Evolutionary conservation across 1,139 yeast species (phyloP).

Genomic region (Yamadazyma buinensis): DNA sequence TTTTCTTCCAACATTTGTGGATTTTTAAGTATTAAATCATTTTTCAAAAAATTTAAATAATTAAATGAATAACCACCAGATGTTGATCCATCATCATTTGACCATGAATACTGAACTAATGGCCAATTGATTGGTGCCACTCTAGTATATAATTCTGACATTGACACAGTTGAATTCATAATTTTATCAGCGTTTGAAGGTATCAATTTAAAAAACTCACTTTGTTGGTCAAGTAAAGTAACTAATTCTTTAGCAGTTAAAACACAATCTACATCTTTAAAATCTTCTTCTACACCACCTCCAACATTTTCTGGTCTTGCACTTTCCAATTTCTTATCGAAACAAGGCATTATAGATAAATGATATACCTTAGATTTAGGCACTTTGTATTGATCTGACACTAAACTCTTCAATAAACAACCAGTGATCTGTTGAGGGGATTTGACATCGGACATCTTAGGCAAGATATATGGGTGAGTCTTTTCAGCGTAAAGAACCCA

Average conservation of each 20-base stretch:
- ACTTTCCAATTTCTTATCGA: constrained; percentile 93
- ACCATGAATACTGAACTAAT: constrained; percentile 55
- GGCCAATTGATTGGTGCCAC: constrained; percentile 62
- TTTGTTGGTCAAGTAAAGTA: constrained; percentile 54
- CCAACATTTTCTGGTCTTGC: constrained; percentile 65
- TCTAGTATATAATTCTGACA: constrained; percentile 24
- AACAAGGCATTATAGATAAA: constrained; percentile 90
- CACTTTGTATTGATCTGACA: constrained; percentile 36
- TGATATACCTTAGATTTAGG: constrained; percentile 57
- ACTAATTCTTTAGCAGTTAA: constrained; percentile 86
- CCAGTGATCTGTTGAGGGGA: constrained; percentile 97
- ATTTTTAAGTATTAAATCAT: constrained; percentile 22
- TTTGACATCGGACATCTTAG: constrained; percentile 59
- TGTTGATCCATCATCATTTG: constrained; percentile 70
- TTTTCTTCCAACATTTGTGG: constrained; percentile 18
- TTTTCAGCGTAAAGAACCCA: constrained; percentile 96
- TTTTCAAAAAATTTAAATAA: constrained; percentile 43
- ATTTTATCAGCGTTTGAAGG: constrained; percentile 14
- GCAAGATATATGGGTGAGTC: constrained; percentile 82
- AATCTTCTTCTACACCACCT: constrained; percentile 6
- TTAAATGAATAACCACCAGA: constrained; percentile 87
- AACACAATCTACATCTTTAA: constrained; percentile 84
- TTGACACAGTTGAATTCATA: constrained; percentile 11
- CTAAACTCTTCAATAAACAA: constrained; percentile 57
- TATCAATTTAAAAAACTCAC: constrained; percentile 21